Conservation (phyloP, 305 asterid species). For the Salvia sclarea region DNA sequence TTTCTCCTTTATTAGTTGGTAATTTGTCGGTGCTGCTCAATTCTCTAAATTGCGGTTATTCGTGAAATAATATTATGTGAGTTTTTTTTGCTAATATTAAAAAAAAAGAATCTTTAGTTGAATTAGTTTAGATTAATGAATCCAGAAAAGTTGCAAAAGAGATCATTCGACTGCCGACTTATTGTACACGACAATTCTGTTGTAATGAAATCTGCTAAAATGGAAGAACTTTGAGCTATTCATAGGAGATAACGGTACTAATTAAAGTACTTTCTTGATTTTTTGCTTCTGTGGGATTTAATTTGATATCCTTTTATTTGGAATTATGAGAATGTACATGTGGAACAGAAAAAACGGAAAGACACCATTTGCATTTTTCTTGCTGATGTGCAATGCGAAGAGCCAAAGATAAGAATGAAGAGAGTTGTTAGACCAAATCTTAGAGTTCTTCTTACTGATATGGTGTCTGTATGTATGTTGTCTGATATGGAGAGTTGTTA, state of each 20-base stretch:
- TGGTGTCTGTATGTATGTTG: constrained; percentile 42
- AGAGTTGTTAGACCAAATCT: constrained; percentile 49
- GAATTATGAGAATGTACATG: not conserved
- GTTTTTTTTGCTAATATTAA: not conserved
- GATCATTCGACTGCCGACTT: constrained; percentile 49
- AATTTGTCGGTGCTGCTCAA: not conserved
- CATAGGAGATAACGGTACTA: constrained; percentile 48
- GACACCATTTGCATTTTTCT: constrained; percentile 48
- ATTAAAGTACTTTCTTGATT: constrained; percentile 30
- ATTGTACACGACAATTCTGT: constrained; percentile 50
- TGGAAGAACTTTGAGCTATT: constrained; percentile 52
- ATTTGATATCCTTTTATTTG: constrained; percentile 4
- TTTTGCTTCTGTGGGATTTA: not conserved
- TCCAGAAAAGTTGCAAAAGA: constrained; percentile 38
- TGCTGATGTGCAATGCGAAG: constrained; percentile 50
- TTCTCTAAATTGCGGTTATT: not conserved
- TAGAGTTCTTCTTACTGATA: constrained; percentile 42
- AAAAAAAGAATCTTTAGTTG: not conserved
- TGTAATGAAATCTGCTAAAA: constrained; percentile 40
- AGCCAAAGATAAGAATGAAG: constrained; percentile 49
- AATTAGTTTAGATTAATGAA: not conserved
- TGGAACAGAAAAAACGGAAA: constrained; percentile 45
- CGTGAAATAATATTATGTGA: not conserved
- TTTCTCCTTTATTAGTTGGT: not conserved
- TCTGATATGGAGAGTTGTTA: too few species aligned